These are phyloP conservation scores for Penicillium psychrosexuale DNA, from an alignment of 2,329 filamentous ascomycete species.

Conservation along the genomic window DNA sequence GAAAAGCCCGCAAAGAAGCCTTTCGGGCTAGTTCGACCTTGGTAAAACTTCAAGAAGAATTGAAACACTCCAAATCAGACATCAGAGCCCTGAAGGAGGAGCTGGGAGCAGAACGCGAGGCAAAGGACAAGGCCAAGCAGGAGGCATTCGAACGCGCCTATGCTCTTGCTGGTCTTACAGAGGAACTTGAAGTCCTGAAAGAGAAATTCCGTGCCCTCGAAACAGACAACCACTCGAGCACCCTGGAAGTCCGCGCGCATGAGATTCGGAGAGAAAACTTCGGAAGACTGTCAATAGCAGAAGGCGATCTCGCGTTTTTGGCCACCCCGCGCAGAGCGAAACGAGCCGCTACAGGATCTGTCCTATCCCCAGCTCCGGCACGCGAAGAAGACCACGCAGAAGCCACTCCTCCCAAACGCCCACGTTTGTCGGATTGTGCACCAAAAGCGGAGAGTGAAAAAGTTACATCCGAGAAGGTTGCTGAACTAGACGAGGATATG, in stretches of 20 bases:
- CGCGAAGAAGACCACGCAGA: slow-evolving; percentile 14
- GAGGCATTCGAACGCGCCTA: slow-evolving; percentile 49
- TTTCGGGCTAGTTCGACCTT: slow-evolving; percentile 55
- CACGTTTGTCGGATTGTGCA: slow-evolving; percentile 31
- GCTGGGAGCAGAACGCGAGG: slow-evolving; percentile 49
- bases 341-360: slow-evolving; percentile 30
- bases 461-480: slow-evolving; percentile 23
- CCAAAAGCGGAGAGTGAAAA: slow-evolving; percentile 25
- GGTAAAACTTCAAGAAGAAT: slow-evolving; percentile 54
- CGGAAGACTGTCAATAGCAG: slow-evolving; percentile 28
- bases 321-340: slow-evolving; percentile 35
- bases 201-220: slow-evolving; percentile 41
- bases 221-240: slow-evolving; percentile 35
- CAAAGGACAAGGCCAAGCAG: slow-evolving; percentile 46
- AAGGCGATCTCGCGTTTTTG: slow-evolving; percentile 34
- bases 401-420: slow-evolving; percentile 36
- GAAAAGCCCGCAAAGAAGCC: slow-evolving; percentile 55
- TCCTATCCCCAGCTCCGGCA: slow-evolving; percentile 17
- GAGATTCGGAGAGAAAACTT: slow-evolving; percentile 30
- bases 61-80: slow-evolving; percentile 44
- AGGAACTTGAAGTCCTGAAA: slow-evolving; percentile 46
- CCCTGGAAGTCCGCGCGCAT: slow-evolving; percentile 33
- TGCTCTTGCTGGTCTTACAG: slow-evolving; percentile 44
- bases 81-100: slow-evolving; percentile 53
- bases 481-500: slow-evolving; percentile 40